Evolutionary conservation across 164 flowering plant species (phyloP).

Genomic region (Amborella trichopoda): DNA sequence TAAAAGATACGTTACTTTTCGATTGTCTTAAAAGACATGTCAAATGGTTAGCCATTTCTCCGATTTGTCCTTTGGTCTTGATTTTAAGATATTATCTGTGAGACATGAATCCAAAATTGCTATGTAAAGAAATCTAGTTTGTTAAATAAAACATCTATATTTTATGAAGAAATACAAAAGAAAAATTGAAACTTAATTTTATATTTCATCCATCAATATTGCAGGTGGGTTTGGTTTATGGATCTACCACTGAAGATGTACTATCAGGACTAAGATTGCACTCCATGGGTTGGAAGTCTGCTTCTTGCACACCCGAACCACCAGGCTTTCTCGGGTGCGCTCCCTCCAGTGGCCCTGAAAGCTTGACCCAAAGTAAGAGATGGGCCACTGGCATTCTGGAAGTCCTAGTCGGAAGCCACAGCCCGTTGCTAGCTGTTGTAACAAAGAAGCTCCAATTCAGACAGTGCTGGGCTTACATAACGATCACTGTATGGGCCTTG

Average conservation of each 20-base stretch:
- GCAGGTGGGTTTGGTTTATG: slow-evolving; percentile 57
- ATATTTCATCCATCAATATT: not conserved
- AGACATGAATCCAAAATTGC: not conserved
- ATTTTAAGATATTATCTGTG: not conserved
- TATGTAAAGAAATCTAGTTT: no score
- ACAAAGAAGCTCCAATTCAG: slow-evolving; percentile 27
- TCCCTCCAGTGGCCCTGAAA: slow-evolving; percentile 20
- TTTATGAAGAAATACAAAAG: no score
- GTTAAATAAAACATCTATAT: no score
- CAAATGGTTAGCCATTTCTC: not conserved
- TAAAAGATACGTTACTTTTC: not conserved
- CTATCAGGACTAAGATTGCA: slow-evolving; percentile 48
- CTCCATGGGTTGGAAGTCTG: slow-evolving; percentile 32
- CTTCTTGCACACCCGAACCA: slow-evolving; percentile 16
- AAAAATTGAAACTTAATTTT: no score
- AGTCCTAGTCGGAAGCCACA: slow-evolving; percentile 21
- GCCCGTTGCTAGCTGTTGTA: slow-evolving; percentile 20
- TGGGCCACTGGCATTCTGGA: slow-evolving; percentile 54
- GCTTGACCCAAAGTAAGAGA: slow-evolving; percentile 35
- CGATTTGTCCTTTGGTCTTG: not conserved
- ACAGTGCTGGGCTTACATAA: slow-evolving; percentile 24
- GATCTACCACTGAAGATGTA: slow-evolving; percentile 37
- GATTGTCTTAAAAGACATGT: not conserved
- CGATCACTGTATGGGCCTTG: slow-evolving; percentile 14
- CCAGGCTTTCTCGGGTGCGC: slow-evolving; percentile 47